phyloP scores from a whole-genome alignment of 2,329 filamentous ascomycete genomes.

The Meredithiella fracta region DNA sequence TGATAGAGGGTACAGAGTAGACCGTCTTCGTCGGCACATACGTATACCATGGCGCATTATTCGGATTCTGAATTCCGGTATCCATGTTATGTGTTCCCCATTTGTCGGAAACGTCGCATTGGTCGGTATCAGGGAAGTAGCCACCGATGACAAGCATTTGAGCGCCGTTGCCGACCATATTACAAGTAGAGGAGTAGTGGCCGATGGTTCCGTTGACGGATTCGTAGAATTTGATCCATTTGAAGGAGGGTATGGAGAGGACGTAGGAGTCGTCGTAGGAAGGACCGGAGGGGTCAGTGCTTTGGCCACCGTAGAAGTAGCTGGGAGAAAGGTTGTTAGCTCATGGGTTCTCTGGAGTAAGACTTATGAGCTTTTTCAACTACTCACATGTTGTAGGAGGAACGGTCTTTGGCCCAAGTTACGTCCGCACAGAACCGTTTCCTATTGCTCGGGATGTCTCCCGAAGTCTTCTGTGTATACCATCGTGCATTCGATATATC shows the following conservation, averaged over 20 bases:
- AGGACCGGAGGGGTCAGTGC: slow-evolving; percentile 26
- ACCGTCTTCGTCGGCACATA: slow-evolving; percentile 32
- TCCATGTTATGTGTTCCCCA: slow-evolving; percentile 42
- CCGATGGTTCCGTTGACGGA: slow-evolving; percentile 22
- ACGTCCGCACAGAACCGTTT: slow-evolving; percentile 45
- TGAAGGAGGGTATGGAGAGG: slow-evolving; percentile 44
- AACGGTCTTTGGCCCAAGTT: slow-evolving; percentile 40
- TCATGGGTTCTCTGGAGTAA: not conserved
- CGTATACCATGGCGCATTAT: slow-evolving; percentile 32
- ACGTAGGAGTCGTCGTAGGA: slow-evolving; percentile 48
- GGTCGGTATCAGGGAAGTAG: slow-evolving; percentile 31
- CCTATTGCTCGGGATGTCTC: slow-evolving; percentile 33
- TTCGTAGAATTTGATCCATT: slow-evolving; percentile 42
- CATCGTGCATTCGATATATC: slow-evolving; percentile 43
- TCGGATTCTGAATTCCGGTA: slow-evolving; percentile 32
- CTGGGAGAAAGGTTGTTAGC: slow-evolving; percentile 21
- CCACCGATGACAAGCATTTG: slow-evolving; percentile 51
- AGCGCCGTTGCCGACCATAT: slow-evolving; percentile 33
- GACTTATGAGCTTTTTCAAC: not conserved
- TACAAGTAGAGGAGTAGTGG: slow-evolving; percentile 41
- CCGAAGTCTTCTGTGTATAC: slow-evolving; percentile 42
- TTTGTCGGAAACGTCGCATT: slow-evolving; percentile 35
- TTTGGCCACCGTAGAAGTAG: slow-evolving; percentile 44
- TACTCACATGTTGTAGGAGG: slow-evolving; percentile 47
- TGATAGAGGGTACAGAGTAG: slow-evolving; percentile 37